phyloP scores from a whole-genome alignment of 768 basidiomycete genomes.

The Plicaturopsis crispa region DNA sequence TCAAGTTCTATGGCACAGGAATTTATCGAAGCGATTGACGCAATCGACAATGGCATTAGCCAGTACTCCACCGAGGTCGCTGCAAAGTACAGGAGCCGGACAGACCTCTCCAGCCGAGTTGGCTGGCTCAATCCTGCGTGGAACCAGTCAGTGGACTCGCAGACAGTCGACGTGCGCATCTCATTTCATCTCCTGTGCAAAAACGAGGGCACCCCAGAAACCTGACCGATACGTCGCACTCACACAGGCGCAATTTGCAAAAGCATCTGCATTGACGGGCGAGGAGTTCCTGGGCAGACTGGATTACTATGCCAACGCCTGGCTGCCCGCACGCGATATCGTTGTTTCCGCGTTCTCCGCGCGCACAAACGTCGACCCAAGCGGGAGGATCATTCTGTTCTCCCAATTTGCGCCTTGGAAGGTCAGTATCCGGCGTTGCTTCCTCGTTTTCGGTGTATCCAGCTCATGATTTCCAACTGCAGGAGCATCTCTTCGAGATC shows the following conservation, averaged over 20 bases:
- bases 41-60: constrained; percentile 89
- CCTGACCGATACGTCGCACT: no score
- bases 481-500: constrained; percentile 89
- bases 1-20: constrained; percentile 37
- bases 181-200: neutral
- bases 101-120: constrained; percentile 83
- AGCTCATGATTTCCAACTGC: constrained; percentile 3
- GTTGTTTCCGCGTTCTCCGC: constrained; percentile 51
- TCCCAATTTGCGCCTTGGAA: constrained; percentile 85
- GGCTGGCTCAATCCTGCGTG: constrained; percentile 83
- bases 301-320: constrained; percentile 79
- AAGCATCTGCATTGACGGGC: constrained; percentile 79
- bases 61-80: constrained; percentile 64
- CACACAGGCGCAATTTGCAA: constrained; percentile 62
- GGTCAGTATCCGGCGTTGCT: constrained; percentile 42
- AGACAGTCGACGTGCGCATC: constrained; percentile 66
- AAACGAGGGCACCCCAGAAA: no score
- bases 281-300: constrained; percentile 76
- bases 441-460: neutral
- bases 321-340: constrained; percentile 87
- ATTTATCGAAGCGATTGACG: constrained; percentile 93
- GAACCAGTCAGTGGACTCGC: constrained; percentile 73
- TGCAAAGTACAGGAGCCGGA: constrained; percentile 67
- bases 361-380: constrained; percentile 54
- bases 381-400: constrained; percentile 74